These are phyloP conservation scores for Solanum chacoense DNA, from an alignment of 305 asterid species.

Conservation along the genomic window DNA sequence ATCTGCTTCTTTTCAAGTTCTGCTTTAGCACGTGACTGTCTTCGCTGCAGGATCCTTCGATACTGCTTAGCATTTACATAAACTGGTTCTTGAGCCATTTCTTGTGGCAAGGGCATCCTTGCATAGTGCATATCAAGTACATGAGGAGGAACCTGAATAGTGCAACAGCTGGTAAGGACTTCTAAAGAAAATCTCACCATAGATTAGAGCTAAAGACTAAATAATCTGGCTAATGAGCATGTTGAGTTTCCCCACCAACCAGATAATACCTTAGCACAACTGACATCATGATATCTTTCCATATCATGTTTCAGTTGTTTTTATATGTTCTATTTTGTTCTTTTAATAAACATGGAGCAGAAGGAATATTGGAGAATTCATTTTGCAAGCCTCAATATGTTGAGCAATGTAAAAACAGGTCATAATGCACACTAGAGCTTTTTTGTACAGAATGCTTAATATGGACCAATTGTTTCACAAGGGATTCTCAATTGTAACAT, in stretches of 20 bases:
- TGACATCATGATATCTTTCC: background rate
- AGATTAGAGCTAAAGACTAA: background rate
- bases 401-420: background rate
- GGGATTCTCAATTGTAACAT: background rate
- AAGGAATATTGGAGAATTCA: background rate
- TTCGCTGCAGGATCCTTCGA: constrained; percentile 60
- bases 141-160: constrained; percentile 42
- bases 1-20: constrained; percentile 69
- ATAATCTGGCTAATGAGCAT: background rate
- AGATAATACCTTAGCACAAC: background rate
- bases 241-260: background rate
- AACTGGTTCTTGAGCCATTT: constrained; percentile 72
- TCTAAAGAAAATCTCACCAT: background rate
- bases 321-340: background rate
- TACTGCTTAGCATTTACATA: constrained; percentile 83
- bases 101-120: constrained; percentile 73
- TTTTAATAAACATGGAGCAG: background rate
- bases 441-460: background rate
- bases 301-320: background rate
- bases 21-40: constrained; percentile 77
- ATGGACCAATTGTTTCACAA: too few relatives aligned
- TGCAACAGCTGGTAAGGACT: background rate
- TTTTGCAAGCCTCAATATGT: background rate
- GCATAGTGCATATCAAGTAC: constrained; percentile 40
- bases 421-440: background rate